Evolutionary conservation across 139 green algal species (phyloP).

Genomic region (Axilococcus clingmanii): DNA sequence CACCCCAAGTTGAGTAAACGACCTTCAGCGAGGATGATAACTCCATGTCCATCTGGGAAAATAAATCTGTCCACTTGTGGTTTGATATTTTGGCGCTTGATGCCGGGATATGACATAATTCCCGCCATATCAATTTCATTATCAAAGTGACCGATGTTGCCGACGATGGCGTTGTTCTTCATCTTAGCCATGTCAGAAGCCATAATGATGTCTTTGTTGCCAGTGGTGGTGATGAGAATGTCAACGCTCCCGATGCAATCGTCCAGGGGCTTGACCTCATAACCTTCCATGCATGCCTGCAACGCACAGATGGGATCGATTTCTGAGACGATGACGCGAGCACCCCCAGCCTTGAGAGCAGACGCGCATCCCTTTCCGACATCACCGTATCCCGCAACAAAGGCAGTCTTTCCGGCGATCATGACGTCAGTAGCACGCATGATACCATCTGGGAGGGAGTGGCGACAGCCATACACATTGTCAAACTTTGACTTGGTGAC

Average conservation of each 20-base stretch:
- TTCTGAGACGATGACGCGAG: conserved; percentile 81
- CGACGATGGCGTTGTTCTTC: conserved; percentile 99
- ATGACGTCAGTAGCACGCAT: conserved; percentile 99
- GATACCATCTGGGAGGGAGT: conserved; percentile 98
- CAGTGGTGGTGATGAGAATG: conserved; percentile 99
- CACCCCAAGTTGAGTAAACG: conserved; percentile 99
- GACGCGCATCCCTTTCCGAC: conserved; percentile 96
- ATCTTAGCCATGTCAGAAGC: conserved; percentile 94
- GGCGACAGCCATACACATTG: conserved; percentile 99
- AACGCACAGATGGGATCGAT: conserved; percentile 99
- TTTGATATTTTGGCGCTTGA: conserved; percentile 99
- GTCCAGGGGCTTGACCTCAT: conserved; percentile 75
- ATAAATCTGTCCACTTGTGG: conserved; percentile 94
- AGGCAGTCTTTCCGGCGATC: conserved; percentile 64
- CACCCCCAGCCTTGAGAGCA: conserved; percentile 95
- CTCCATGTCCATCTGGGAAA: conserved; percentile 96
- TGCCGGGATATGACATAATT: conserved; percentile 68
- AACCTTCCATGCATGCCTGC: conserved; percentile 89
- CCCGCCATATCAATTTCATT: conserved; percentile 99
- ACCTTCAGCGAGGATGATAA: conserved; percentile 98
- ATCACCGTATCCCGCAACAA: conserved; percentile 94
- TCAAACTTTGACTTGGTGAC: conserved; percentile 99
- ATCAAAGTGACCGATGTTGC: conserved; percentile 99
- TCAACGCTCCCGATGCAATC: conserved; percentile 75
- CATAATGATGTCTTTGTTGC: conserved; percentile 87